These are phyloP conservation scores for Tardiomyces digboiensis DNA, from an alignment of 1,139 yeast species.

Conservation along the genomic window DNA sequence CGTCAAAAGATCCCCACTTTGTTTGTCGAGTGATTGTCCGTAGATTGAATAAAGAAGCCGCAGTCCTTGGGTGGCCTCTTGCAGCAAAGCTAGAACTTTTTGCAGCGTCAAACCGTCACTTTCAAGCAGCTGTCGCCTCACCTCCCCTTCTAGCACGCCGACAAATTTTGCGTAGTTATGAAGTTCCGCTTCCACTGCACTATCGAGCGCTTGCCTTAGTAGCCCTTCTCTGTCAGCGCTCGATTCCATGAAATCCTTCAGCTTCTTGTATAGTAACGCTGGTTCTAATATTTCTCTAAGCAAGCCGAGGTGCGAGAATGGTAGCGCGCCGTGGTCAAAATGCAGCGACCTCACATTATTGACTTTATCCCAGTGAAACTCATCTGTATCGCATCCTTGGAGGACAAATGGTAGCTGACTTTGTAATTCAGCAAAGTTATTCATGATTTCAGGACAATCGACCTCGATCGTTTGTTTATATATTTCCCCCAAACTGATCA, in stretches of 20 bases:
- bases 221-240: constrained; percentile 30
- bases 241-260: constrained; percentile 29
- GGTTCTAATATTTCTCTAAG: constrained; percentile 59
- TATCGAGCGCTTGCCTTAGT: constrained; percentile 52
- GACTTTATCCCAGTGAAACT: constrained; percentile 39
- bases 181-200: constrained; percentile 46
- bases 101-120: constrained; percentile 24
- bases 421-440: constrained; percentile 31
- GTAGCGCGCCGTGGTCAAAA: constrained; percentile 1
- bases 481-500: background rate
- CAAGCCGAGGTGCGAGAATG: constrained; percentile 34
- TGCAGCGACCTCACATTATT: constrained; percentile 10
- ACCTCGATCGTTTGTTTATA: background rate
- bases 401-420: constrained; percentile 56
- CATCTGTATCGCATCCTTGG: constrained; percentile 61
- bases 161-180: constrained; percentile 45
- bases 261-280: constrained; percentile 51
- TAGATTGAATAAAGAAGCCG: constrained; percentile 42
- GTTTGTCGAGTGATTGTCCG: constrained; percentile 27
- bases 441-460: background rate
- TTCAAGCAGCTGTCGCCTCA: constrained; percentile 18
- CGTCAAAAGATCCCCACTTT: constrained; percentile 51
- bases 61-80: constrained; percentile 43
- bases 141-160: constrained; percentile 38
- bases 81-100: constrained; percentile 37